phyloP scores from a whole-genome alignment of 768 basidiomycete species.

The Imleria badia region DNA sequence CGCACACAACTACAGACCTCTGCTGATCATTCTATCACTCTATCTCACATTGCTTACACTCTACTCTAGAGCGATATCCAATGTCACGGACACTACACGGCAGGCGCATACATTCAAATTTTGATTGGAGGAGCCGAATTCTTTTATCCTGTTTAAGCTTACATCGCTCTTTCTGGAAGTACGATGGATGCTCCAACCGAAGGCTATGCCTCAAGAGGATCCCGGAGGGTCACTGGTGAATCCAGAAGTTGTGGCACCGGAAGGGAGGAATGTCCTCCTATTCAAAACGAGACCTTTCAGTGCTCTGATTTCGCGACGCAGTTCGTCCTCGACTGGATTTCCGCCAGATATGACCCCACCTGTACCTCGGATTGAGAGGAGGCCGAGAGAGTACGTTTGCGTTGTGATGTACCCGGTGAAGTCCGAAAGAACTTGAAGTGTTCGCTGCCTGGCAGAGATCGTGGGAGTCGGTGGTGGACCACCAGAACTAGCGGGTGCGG shows the following conservation, averaged over 20 bases:
- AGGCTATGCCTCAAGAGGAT: conserved; percentile 1
- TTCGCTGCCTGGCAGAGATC: conserved; percentile 51
- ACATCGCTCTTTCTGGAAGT: not conserved
- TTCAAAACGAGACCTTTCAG: conserved; percentile 80
- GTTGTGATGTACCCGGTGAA: conserved; percentile 79
- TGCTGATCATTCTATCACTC: not conserved
- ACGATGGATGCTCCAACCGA: not conserved
- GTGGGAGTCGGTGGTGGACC: conserved; percentile 7
- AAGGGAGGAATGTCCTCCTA: conserved; percentile 44
- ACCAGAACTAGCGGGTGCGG: conserved; percentile 10
- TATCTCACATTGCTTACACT: not conserved
- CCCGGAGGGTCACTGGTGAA: conserved; percentile 1
- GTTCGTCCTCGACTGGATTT: conserved; percentile 53
- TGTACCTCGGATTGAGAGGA: conserved; percentile 15
- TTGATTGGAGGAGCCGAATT: not conserved
- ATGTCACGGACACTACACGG: not conserved
- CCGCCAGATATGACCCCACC: conserved; percentile 18
- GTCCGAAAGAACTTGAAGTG: conserved; percentile 64
- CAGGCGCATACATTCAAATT: not conserved
- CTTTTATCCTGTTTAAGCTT: not conserved
- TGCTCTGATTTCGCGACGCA: conserved; percentile 71
- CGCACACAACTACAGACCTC: not conserved
- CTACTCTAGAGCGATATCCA: not conserved
- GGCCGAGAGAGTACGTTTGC: conserved; percentile 53
- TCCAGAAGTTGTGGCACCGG: conserved; percentile 1